Conservation (phyloP, 2,329 filamentous ascomycete genomes). For the Coleophoma eucalyptorum region DNA sequence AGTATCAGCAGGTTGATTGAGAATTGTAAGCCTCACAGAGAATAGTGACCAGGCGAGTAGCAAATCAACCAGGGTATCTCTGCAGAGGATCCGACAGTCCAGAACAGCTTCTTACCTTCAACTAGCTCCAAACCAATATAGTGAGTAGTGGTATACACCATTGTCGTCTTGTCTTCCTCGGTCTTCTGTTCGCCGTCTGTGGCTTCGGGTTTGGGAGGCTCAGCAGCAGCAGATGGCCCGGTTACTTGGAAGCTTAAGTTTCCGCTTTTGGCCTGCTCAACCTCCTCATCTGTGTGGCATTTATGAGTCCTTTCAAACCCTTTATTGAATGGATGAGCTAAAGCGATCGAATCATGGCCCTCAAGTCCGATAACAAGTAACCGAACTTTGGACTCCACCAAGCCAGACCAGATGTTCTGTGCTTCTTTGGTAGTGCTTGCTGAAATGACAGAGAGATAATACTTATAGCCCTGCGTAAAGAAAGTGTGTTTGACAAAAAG, state of each 20-base stretch:
- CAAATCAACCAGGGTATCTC: no score
- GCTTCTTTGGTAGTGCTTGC: slow-evolving; percentile 80
- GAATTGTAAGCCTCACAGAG: no score
- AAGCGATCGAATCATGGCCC: slow-evolving; percentile 70
- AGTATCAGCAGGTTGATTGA: slow-evolving; percentile 25
- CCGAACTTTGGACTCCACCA: slow-evolving; percentile 90
- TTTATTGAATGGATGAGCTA: slow-evolving; percentile 91
- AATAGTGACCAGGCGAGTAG: not conserved
- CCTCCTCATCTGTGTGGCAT: slow-evolving; percentile 58
- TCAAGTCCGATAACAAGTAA: slow-evolving; percentile 82
- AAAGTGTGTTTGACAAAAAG: slow-evolving; percentile 89
- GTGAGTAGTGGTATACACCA: slow-evolving; percentile 83
- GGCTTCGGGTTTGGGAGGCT: slow-evolving; percentile 32
- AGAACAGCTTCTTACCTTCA: slow-evolving; percentile 52
- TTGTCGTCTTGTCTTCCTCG: slow-evolving; percentile 24
- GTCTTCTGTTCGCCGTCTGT: slow-evolving; percentile 33
- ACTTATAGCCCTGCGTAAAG: slow-evolving; percentile 90
- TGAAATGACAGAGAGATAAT: slow-evolving; percentile 86
- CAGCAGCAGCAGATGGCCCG: slow-evolving; percentile 25
- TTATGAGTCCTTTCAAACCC: slow-evolving; percentile 81
- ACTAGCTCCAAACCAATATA: slow-evolving; percentile 86
- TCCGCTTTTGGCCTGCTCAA: slow-evolving; percentile 59
- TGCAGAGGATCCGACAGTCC: no score
- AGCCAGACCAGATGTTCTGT: slow-evolving; percentile 83
- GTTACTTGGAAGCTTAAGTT: slow-evolving; percentile 53